phyloP scores from a whole-genome alignment of 192 early-diverging fungal genomes.

The Endogone sp. region DNA sequence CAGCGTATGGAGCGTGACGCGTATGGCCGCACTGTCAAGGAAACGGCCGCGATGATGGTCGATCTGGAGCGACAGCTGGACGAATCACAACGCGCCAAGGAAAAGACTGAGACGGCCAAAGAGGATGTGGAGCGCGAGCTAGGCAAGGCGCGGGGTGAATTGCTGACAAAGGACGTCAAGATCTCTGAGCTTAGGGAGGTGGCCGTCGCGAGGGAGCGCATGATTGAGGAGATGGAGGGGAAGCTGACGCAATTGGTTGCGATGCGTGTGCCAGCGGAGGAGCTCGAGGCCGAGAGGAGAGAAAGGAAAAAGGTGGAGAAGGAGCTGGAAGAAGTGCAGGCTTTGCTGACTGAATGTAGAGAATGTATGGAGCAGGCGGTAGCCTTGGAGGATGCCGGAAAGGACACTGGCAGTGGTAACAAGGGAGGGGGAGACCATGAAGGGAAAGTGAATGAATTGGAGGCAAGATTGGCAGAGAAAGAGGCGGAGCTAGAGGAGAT shows the following conservation, averaged over 20 bases:
- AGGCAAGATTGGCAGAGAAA: neutral
- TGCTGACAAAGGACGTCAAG: neutral
- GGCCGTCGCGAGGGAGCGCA: neutral
- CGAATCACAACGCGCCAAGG: neutral
- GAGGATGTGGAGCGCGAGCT: neutral
- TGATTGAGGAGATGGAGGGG: too few species aligned
- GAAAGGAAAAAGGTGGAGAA: neutral
- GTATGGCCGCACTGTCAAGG: neutral
- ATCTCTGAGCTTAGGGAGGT: neutral
- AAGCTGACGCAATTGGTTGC: too few species aligned
- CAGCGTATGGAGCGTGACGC: neutral
- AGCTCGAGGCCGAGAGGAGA: neutral
- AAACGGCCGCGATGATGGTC: neutral
- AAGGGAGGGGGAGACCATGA: too few species aligned
- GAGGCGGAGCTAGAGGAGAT: neutral
- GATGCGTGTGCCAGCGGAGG: neutral
- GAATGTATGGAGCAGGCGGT: neutral
- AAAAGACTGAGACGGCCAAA: neutral
- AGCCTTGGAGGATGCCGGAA: neutral
- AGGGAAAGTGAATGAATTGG: neutral
- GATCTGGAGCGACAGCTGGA: neutral
- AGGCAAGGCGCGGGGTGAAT: neutral
- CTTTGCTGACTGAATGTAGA: neutral
- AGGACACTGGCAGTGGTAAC: neutral
- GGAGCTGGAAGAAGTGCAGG: neutral